Base-by-base conservation (phyloP, 306 rosid genomes). In the Calophaca sinica region DNA sequence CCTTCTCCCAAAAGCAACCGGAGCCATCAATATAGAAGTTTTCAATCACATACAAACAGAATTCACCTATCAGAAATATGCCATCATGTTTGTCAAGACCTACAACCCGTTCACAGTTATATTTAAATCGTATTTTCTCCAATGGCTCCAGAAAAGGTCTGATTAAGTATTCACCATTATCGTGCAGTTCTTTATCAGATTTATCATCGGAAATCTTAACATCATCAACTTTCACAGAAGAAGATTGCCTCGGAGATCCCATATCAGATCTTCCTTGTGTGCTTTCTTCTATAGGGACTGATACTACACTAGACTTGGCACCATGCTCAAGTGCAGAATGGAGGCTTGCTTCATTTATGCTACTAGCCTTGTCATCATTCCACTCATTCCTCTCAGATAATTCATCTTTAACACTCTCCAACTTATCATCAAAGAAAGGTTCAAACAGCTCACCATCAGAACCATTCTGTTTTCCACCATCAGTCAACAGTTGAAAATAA, bases 31-130 rank as follows among this genome's bases (percentile, higher is more conserved):
- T 88, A 79, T 84, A 92, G 59, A 96, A 96, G 80, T 90, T 96
- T 83, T 92, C 99, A 77, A 96, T 96, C 78, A 96, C 98, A 88
- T 96, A 96, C 70, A 96, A 79, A 78, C 92, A 90, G 70, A 81
- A 82, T 78, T 96, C 99, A 62, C 98, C 98, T 6, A 96, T 96
- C 82, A 96, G 70, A 89, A 96, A 96, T 81, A 96, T 88, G 62
- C 99, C 99, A 86, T 96, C 99, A 80, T 96, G 98, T 76, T 96
- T 96, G 89, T 96, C 99, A 15, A 96, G 99, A 74, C 98, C 96
- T 26, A 92, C 82, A 81, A 96, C 98, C 71, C 99, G 88, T 82
- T 96, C 99, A 79, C 99, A 96, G 74, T 96, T 96, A 76, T 96
- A 96, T 72, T 91, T 87, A 78, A 85, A 89, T 75, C 92, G 87